These are phyloP conservation scores for Leptosphaerulina australis DNA, from an alignment of 2,329 filamentous ascomycete species.

Conservation along the genomic window DNA sequence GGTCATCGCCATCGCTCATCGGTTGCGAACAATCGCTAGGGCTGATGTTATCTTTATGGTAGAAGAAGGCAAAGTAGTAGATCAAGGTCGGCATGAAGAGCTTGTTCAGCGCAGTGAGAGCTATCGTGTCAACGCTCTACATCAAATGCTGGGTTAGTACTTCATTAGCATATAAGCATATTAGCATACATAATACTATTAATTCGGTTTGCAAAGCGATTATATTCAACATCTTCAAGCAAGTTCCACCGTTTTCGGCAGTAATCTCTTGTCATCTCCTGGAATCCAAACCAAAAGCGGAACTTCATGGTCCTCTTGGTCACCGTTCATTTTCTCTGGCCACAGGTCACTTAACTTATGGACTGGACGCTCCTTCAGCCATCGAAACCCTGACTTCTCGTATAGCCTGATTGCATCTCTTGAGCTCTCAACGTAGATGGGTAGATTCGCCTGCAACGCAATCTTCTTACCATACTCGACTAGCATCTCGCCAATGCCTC, in stretches of 20 bases:
- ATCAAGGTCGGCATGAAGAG: conserved; percentile 57
- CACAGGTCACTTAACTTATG: conserved; percentile 49
- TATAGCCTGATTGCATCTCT: conserved; percentile 53
- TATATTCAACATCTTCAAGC: conserved; percentile 4
- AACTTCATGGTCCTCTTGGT: conserved; percentile 16
- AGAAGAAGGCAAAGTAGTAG: conserved; percentile 56
- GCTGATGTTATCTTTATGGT: conserved; percentile 55
- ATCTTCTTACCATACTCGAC: conserved; percentile 49
- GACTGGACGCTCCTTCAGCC: conserved; percentile 49
- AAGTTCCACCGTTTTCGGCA: conserved; percentile 25
- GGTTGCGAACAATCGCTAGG: conserved; percentile 50
- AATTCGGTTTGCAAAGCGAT: neutral
- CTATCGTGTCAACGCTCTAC: conserved; percentile 58
- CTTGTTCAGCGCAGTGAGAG: conserved; percentile 56
- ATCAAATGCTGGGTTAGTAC: conserved; percentile 52
- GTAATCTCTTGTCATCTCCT: conserved; percentile 6
- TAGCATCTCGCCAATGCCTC: conserved; percentile 51
- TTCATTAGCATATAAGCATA: neutral
- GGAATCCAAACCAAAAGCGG: conserved; percentile 30
- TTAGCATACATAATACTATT: conserved; percentile 1
- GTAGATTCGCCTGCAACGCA: conserved; percentile 47
- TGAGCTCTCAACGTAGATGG: conserved; percentile 58
- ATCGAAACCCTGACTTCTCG: conserved; percentile 55
- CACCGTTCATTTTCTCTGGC: conserved; percentile 24
- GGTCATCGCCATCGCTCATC: conserved; percentile 54